Percentiles rank a stretch among this genome's conserved stretches.
Conservation (phyloP, 148 eudicot species). For the Suaeda aralocaspica region DNA sequence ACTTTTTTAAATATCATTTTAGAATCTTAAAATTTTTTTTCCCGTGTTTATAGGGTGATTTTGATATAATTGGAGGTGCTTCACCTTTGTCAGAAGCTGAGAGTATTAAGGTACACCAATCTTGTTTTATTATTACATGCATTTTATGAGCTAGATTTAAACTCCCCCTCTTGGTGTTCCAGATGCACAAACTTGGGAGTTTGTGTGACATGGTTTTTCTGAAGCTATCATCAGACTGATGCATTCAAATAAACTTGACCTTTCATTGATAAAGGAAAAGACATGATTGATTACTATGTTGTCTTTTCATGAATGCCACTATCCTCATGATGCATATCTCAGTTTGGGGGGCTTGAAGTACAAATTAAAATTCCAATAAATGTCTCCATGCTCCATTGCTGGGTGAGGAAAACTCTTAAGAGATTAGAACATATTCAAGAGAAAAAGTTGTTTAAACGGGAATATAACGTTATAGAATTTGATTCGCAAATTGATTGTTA, state of each 20-base stretch:
- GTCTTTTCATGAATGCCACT: not conserved
- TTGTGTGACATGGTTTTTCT: not conserved
- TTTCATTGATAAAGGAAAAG: not conserved
- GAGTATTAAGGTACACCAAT: constrained; percentile 65
- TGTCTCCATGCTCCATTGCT: not conserved
- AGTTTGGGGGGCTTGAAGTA: not conserved
- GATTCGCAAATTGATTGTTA: not conserved
- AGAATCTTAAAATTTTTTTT: not conserved
- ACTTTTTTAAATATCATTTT: not conserved
- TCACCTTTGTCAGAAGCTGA: constrained; percentile 89
- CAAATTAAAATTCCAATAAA: not conserved
- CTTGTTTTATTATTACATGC: not conserved
- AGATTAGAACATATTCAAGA: no score
- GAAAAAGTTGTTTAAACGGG: not conserved
- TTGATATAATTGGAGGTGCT: constrained; percentile 93
- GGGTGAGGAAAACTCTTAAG: no score
- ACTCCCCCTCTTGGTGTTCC: not conserved
- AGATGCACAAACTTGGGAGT: not conserved
- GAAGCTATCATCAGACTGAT: not conserved
- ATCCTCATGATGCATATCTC: not conserved
- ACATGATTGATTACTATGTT: not conserved
- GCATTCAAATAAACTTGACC: not conserved
- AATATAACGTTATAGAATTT: not conserved
- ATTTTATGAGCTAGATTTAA: not conserved
- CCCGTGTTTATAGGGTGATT: constrained; percentile 56